phyloP scores from a whole-genome alignment of 345 rosid species.

The sweet orange (Citrus sinensis) region DVS_A1.0 CM039167.1:7695501-7696000 shows the following conservation, averaged over 20 bases:
- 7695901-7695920: slow-evolving; percentile 14
- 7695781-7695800: background rate
- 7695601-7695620: background rate
- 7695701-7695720: slow-evolving; percentile 12
- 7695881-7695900: background rate
- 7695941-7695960: background rate
- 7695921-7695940: slow-evolving; percentile 3
- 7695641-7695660: slow-evolving; percentile 6
- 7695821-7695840: background rate
- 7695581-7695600: background rate
- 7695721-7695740: slow-evolving; percentile 25
- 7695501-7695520: background rate
- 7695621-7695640: slow-evolving; percentile 9
- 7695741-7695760: slow-evolving; percentile 13
- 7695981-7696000: background rate
- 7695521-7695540: background rate
- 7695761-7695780: slow-evolving; percentile 14
- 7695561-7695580: background rate
- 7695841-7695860: background rate
- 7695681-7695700: background rate
- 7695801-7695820: slow-evolving; percentile 12
- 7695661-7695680: slow-evolving; percentile 3
- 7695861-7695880: background rate
- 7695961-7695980: background rate
- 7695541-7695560: background rate